Evolutionary conservation across 192 early-diverging fungal species (phyloP), one percentile per base, ranked within the genome.

Genomic region (Backusella westeae): DNA sequence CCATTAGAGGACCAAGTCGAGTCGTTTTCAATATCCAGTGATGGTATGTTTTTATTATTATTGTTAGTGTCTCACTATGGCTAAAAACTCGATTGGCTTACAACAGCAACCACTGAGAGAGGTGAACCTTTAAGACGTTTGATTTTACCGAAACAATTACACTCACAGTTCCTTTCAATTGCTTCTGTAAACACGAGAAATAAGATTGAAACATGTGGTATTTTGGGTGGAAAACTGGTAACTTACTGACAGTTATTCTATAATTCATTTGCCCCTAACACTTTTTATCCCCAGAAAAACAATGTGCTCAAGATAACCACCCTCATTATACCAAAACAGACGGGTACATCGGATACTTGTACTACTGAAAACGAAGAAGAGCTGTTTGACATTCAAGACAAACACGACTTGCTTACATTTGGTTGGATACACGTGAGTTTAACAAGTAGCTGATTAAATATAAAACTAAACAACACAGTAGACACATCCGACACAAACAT

Each of bases 401-500:
- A 89, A 34, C 77, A 90, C 32, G 90, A 96, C 12, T 75, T 97
- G 52, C 81, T 97, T 59, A 93, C 94, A 8, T 79, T 96, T 42
- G 96, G 96, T 29, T 97, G 96, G 96, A 94, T 96, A 65, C 94
- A 96, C 84, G 89, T 87, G 84, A 76, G 77, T 75, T 23, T 32
- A 32, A 32, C 32, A 3, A 32, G 32, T 3, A 32, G 32, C 0
- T 32, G 32, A 32, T 32, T 32, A 32, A 32, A 44, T 1, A 44
- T 5, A 44, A 44, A 44, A 44, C 14, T 4, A 44, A 44, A 17
- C 12, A 44, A 44, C 1, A 39, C 5, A 46, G 4, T 76, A 88
- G 86, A 96, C 94, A 4, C 95, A 96, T 81, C 96, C 96, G 23
- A 91, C 94, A n/a, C 96, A 97, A 83, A 91, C 96, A 6, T 96